These are phyloP conservation scores for Cyclotella choctawhatcheeana DNA, from an alignment of 108 stramenopile genomes.

Conservation along the genomic window DNA sequence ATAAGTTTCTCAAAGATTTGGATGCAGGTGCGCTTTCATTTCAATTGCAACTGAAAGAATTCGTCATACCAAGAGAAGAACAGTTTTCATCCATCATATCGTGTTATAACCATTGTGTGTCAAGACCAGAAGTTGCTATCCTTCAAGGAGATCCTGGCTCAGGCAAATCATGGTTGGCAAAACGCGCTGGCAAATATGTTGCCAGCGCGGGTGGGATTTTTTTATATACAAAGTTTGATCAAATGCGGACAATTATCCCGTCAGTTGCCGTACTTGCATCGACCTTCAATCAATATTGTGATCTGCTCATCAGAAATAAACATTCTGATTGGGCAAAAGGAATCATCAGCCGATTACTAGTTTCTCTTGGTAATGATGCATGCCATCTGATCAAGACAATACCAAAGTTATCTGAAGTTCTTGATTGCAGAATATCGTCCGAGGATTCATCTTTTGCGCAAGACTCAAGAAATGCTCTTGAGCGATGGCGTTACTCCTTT, in stretches of 20 bases:
- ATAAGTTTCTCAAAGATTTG: constrained; percentile 14
- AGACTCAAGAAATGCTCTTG: constrained; percentile 14
- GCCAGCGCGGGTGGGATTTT: constrained; percentile 4
- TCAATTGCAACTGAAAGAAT: constrained; percentile 10
- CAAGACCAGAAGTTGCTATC: not conserved
- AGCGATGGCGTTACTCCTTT: constrained; percentile 21
- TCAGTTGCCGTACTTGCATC: constrained; percentile 20
- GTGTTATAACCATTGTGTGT: not conserved
- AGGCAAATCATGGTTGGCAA: not conserved
- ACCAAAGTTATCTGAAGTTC: constrained; percentile 14
- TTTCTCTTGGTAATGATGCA: constrained; percentile 17
- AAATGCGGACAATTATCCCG: not conserved
- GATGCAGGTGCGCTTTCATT: constrained; percentile 13
- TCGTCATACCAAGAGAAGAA: constrained; percentile 15
- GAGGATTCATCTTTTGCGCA: not conserved
- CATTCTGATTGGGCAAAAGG: not conserved
- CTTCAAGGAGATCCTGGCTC: not conserved
- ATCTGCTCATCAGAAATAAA: not conserved
- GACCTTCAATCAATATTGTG: constrained; percentile 30
- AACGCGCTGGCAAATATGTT: not conserved
- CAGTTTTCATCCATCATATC: constrained; percentile 7
- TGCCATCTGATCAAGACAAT: constrained; percentile 11
- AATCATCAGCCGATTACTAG: not conserved
- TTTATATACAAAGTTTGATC: constrained; percentile 20
- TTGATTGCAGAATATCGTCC: not conserved